Percentiles rank a stretch among this genome's conserved stretches.
Conservation (phyloP, 1,284 basidiomycete species). For the Ceratobasidium sp. region DNA sequence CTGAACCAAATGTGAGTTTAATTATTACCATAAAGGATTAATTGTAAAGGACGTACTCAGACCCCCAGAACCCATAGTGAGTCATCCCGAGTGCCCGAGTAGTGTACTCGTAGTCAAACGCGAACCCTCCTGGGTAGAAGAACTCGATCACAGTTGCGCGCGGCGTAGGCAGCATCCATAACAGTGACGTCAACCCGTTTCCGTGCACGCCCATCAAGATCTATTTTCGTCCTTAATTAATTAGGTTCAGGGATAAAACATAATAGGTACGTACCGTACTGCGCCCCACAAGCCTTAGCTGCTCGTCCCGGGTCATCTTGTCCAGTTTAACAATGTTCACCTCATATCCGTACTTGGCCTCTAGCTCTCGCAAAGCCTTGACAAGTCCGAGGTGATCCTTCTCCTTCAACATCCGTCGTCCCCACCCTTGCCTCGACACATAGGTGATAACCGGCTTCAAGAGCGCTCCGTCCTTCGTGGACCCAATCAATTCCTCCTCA, state of each 20-base stretch:
- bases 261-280: conserved; percentile 70
- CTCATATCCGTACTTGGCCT: conserved; percentile 79
- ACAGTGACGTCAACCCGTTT: conserved; percentile 79
- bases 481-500: conserved; percentile 27
- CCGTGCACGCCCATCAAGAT: conserved; percentile 83
- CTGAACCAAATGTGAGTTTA: conserved; percentile 28
- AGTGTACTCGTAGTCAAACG: conserved; percentile 83
- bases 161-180: conserved; percentile 77
- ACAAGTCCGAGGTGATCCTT: conserved; percentile 57
- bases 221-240: conserved; percentile 53
- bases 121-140: conserved; percentile 80
- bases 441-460: conserved; percentile 79
- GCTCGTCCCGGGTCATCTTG: conserved; percentile 78
- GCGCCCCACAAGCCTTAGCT: conserved; percentile 77
- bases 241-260: conserved; percentile 18
- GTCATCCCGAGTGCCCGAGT: conserved; percentile 73
- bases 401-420: conserved; percentile 64
- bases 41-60: conserved; percentile 65
- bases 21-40: background rate
- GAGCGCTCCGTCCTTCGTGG: conserved; percentile 59
- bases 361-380: conserved; percentile 63
- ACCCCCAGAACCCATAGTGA: conserved; percentile 83
- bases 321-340: conserved; percentile 87
- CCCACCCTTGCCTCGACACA: conserved; percentile 86
- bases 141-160: conserved; percentile 81